phyloP scores from a whole-genome alignment of 306 rosid species.

The Gillenia trifoliata region DNA sequence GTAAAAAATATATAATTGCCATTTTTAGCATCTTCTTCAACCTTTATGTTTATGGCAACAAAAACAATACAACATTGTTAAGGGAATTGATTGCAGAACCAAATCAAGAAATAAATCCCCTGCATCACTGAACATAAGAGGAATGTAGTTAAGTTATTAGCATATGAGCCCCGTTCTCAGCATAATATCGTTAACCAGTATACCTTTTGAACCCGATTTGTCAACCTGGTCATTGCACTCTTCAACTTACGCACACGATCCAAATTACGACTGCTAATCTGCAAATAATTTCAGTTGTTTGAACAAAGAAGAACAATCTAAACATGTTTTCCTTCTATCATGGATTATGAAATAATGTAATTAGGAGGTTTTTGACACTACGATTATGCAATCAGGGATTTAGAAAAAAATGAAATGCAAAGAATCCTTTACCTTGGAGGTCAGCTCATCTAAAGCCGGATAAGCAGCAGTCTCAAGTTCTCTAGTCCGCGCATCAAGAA shows the following conservation, averaged over 20 bases:
- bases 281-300: constrained; percentile 8
- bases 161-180: not conserved
- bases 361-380: not conserved
- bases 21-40: not conserved
- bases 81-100: not conserved
- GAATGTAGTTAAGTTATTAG: not conserved
- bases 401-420: not conserved
- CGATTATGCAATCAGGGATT: not conserved
- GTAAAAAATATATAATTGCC: not conserved
- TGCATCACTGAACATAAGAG: not conserved
- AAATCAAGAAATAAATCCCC: not conserved
- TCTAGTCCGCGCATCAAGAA: constrained; percentile 64
- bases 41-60: not conserved
- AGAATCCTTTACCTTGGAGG: constrained; percentile 49
- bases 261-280: constrained; percentile 83
- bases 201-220: constrained; percentile 85
- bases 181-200: not conserved
- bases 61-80: not conserved
- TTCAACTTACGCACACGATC: constrained; percentile 70
- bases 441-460: constrained; percentile 82
- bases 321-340: not conserved
- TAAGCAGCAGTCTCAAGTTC: constrained; percentile 60
- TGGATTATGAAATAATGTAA: not conserved
- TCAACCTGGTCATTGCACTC: constrained; percentile 77
- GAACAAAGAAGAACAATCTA: not conserved